Base-by-base conservation (phyloP, 2,329 filamentous ascomycete genomes). In the Penicillium brevicompactum region DNA sequence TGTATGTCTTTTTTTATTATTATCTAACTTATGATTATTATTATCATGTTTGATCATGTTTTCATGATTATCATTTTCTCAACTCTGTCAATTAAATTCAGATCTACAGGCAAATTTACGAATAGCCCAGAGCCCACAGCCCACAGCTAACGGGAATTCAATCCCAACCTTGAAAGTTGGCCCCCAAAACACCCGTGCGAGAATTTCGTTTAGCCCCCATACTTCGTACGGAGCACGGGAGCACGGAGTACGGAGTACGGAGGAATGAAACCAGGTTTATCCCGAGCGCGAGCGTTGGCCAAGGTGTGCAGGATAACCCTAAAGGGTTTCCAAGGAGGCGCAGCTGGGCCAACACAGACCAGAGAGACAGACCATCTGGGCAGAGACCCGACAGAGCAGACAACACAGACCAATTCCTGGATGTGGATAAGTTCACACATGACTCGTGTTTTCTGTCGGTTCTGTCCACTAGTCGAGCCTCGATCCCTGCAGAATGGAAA, bases 141-240 rank as follows among this genome's bases (percentile, higher is more conserved):
- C 18, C 18, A 18, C 18, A 18, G 18, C 18, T 18, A 18, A 18
- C 18, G 18, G 18, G 18, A 18, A 18, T 18, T 18, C 18, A 18
- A 18, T 18, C 18, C 18, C 18, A 18, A 18, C 18, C 18, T 18
- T 18, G 18, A 18, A 18, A 18, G 18, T n/a, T 34, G 52, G 52
- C 52, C 52, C 52, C 52, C 52, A 54, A 54, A 54, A 44, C 31
- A 21, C 37, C 51, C 37, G 31, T 53, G 51, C 51, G 46, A 24
- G 41, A 50, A 45, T 50, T 50, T 45, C 51, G 43, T 34, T 43
- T 48, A 22, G 45, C 31, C 45, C 45, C 45, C 18, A 34, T 32
- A 18, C 24, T 27, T 27, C 5, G 24, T 6, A 27, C 5, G 24
- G 24, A 5, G 24, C 5, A 27, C 24, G 24, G 24, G 18, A 18